A percentile compares a stretch with the other conserved stretches of the same genome.
These are phyloP conservation scores for Vigna reflexopilosa DNA, from an alignment of 306 rosid species.

Conservation along the genomic window DNA sequence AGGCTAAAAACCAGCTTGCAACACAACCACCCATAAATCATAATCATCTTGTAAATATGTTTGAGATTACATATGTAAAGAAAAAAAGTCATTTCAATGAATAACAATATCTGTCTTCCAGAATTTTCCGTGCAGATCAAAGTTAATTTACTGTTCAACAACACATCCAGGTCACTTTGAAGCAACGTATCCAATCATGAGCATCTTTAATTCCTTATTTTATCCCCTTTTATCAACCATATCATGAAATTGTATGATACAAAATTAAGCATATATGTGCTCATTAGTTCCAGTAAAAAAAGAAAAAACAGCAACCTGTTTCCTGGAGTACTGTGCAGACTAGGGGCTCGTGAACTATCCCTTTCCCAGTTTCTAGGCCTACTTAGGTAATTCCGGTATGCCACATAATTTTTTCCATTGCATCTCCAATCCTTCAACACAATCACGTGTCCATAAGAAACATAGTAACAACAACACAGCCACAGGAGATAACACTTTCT, in stretches of 20 bases:
- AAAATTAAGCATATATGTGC: constrained; percentile 34
- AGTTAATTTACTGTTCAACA: constrained; percentile 21
- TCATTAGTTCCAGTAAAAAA: constrained; percentile 28
- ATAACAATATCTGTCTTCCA: constrained; percentile 1
- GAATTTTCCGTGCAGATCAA: not conserved
- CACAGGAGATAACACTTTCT: not conserved
- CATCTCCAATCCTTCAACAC: constrained; percentile 89
- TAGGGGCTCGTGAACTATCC: constrained; percentile 66
- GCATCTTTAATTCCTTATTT: constrained; percentile 2
- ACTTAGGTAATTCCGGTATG: constrained; percentile 74
- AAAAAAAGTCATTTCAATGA: constrained; percentile 21
- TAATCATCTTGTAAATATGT: constrained; percentile 15
- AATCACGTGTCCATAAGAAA: constrained; percentile 21
- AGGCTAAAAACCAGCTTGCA: constrained; percentile 26
- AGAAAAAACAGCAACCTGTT: constrained; percentile 73
- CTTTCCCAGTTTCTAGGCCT: constrained; percentile 87
- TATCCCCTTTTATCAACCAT: not conserved
- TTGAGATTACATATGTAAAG: not conserved
- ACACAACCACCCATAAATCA: not conserved
- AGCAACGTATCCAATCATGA: constrained; percentile 1
- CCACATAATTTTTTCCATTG: constrained; percentile 93
- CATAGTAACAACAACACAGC: constrained; percentile 6
- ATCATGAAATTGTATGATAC: not conserved
- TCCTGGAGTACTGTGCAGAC: constrained; percentile 91
- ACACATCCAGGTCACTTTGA: constrained; percentile 32